phyloP scores from a whole-genome alignment of 2,329 filamentous ascomycete species.

The Paraphaeosphaeria minitans region DNA sequence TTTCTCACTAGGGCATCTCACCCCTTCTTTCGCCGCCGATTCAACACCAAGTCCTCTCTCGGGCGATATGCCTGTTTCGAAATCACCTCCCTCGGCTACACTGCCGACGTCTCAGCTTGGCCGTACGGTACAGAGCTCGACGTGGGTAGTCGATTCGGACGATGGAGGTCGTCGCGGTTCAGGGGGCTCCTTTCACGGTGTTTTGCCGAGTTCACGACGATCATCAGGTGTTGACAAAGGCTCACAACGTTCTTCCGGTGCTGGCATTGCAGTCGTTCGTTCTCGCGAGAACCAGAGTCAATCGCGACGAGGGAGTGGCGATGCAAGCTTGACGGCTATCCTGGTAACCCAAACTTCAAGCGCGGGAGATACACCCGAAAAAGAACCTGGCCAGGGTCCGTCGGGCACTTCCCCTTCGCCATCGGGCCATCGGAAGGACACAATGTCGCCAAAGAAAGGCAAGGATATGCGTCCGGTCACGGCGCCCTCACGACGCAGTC shows the following conservation, averaged over 20 bases:
- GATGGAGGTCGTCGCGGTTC: slow-evolving; percentile 35
- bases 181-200: slow-evolving; percentile 30
- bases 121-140: slow-evolving; percentile 14
- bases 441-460: slow-evolving; percentile 34
- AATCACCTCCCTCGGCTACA: slow-evolving; percentile 14
- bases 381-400: slow-evolving; percentile 19
- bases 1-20: slow-evolving; percentile 29
- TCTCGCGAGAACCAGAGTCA: slow-evolving; percentile 42
- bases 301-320: slow-evolving; percentile 45
- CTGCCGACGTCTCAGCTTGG: slow-evolving; percentile 12
- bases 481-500: slow-evolving; percentile 42
- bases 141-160: slow-evolving; percentile 16
- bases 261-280: slow-evolving; percentile 26
- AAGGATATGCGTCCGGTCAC: slow-evolving; percentile 41
- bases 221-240: slow-evolving; percentile 39
- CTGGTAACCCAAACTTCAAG: slow-evolving; percentile 46
- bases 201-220: slow-evolving; percentile 30
- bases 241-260: slow-evolving; percentile 38
- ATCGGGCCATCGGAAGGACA: slow-evolving; percentile 34
- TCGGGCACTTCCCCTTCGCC: slow-evolving; percentile 25
- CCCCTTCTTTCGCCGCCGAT: slow-evolving; percentile 31
- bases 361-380: slow-evolving; percentile 28
- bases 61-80: slow-evolving; percentile 25
- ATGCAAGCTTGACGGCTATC: slow-evolving; percentile 48
- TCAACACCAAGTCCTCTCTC: slow-evolving; percentile 43